These are phyloP conservation scores for Claviceps sp. DNA, from an alignment of 2,329 filamentous ascomycete genomes.

Conservation along the genomic window DNA sequence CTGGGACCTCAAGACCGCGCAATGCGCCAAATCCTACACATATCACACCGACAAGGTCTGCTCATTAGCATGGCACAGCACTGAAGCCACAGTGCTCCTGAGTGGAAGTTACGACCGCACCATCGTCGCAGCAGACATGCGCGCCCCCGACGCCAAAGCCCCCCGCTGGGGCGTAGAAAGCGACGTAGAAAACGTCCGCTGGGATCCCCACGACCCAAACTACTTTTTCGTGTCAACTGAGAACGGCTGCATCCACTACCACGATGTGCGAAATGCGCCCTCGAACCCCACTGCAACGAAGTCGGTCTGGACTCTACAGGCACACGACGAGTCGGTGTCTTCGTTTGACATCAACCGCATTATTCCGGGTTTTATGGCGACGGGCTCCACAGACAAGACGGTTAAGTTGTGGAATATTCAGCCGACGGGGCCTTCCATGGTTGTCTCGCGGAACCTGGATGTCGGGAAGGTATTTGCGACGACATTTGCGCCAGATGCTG, in stretches of 20 bases:
- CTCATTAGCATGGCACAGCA: conserved; percentile 84
- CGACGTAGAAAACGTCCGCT: conserved; percentile 83
- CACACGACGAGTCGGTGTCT: conserved; percentile 83
- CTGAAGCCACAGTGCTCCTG: conserved; percentile 75
- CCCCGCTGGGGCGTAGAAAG: conserved; percentile 89
- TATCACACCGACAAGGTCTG: conserved; percentile 98
- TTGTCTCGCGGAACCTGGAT: conserved; percentile 81
- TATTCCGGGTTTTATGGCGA: conserved; percentile 86
- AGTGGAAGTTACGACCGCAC: conserved; percentile 94
- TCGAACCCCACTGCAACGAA: conserved; percentile 62
- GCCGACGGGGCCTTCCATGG: conserved; percentile 69
- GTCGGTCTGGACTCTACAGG: conserved; percentile 87
- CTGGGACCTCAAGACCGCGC: conserved; percentile 87
- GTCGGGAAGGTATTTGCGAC: conserved; percentile 92
- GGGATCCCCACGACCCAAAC: conserved; percentile 88
- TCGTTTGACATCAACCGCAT: conserved; percentile 83
- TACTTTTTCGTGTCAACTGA: conserved; percentile 95
- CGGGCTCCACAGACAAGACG: conserved; percentile 84
- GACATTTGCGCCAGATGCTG: conserved; percentile 75
- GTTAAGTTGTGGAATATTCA: conserved; percentile 96
- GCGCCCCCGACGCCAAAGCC: conserved; percentile 69
- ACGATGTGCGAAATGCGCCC: conserved; percentile 70
- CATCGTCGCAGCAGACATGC: conserved; percentile 90
- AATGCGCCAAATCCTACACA: conserved; percentile 87
- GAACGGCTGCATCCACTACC: conserved; percentile 80